Base-by-base conservation (phyloP, 2,329 filamentous ascomycete species). In the Exserohilum turcica region DNA sequence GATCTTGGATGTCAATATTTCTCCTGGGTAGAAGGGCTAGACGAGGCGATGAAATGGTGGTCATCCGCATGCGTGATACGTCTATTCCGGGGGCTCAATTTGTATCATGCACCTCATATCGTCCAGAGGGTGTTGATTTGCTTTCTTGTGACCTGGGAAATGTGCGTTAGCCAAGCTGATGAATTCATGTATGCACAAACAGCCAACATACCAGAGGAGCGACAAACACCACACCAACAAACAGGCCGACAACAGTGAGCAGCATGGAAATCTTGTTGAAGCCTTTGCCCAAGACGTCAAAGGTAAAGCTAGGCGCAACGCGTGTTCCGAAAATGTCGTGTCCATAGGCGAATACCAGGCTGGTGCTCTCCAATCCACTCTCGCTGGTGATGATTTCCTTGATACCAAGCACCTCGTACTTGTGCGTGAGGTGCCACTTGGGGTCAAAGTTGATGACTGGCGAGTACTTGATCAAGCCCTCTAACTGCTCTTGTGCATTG, bases 221-320 rank as follows among this genome's bases (percentile, higher is more conserved):
- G 68, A 97, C 79, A 50, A 90, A 84, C 60, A 87, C 74, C 13
- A 96, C 93, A 39, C 91, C 92, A 33, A 84, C 81, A 39, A 84
- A 84, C 63, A 97, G 80, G 15, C 91, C 93, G 35, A 89, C 80
- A 32, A 99, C 92, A 0, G 94, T 99, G 13, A 84, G 81, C 32
- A 97, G 74, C 69, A 99, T 84, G 64, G 92, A 89, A 50, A 92
- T 71, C 80, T 96, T 97, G 72, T 93, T 94, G 75, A 99, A 99
- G 2, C 91, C 90, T 76, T 92, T 94, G 57, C 92, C 94, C 13
- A 99, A 78, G 36, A 97, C 86, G 77, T 99, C 94, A 74, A 99
- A 99, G 13, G 89, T 84, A 64, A 89, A 86, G 74, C 91, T 96
- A 0, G 94, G 94, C n/a, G 88, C 85, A 9, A 95, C 84, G 46